These are phyloP conservation scores for Nitzschia sp. DNA, from an alignment of 108 stramenopile species.

Conservation along the genomic window DNA sequence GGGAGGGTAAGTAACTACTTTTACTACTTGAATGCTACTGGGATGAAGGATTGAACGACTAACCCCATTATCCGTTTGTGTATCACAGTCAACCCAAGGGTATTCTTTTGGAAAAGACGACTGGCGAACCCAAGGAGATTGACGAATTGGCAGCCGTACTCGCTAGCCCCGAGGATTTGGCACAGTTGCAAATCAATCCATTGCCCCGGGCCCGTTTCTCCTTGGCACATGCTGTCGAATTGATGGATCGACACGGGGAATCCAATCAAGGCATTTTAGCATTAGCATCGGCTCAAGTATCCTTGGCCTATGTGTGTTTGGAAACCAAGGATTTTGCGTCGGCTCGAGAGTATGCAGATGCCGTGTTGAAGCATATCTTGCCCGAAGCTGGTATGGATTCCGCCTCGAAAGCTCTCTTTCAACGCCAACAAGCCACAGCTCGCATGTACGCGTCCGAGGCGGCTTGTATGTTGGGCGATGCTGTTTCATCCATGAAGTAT, in stretches of 20 bases:
- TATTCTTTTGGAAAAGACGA: background rate
- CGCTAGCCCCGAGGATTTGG: slow-evolving; percentile 48
- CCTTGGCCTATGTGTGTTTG: slow-evolving; percentile 62
- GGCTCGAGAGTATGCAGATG: slow-evolving; percentile 48
- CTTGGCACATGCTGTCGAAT: slow-evolving; percentile 24
- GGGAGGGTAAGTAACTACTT: slow-evolving; percentile 13
- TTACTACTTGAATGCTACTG: too few species aligned
- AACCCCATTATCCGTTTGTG: background rate
- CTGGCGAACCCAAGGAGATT: slow-evolving; percentile 1
- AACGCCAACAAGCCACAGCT: slow-evolving; percentile 51
- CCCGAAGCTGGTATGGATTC: slow-evolving; percentile 6
- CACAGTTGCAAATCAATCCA: slow-evolving; percentile 30
- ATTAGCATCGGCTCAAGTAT: slow-evolving; percentile 30
- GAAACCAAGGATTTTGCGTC: slow-evolving; percentile 47
- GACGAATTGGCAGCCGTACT: slow-evolving; percentile 23
- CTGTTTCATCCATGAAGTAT: slow-evolving; percentile 43
- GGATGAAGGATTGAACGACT: too few species aligned
- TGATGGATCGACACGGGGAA: slow-evolving; percentile 2
- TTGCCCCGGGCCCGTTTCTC: slow-evolving; percentile 35
- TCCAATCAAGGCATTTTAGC: slow-evolving; percentile 13
- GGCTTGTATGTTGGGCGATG: slow-evolving; percentile 44
- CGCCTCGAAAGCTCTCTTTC: slow-evolving; percentile 5
- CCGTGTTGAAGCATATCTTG: slow-evolving; percentile 17
- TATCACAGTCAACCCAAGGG: background rate
- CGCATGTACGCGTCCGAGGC: slow-evolving; percentile 77